These are phyloP conservation scores for Xylaria cubensis DNA, from an alignment of 495 filamentous ascomycete species.

Conservation along the genomic window DNA sequence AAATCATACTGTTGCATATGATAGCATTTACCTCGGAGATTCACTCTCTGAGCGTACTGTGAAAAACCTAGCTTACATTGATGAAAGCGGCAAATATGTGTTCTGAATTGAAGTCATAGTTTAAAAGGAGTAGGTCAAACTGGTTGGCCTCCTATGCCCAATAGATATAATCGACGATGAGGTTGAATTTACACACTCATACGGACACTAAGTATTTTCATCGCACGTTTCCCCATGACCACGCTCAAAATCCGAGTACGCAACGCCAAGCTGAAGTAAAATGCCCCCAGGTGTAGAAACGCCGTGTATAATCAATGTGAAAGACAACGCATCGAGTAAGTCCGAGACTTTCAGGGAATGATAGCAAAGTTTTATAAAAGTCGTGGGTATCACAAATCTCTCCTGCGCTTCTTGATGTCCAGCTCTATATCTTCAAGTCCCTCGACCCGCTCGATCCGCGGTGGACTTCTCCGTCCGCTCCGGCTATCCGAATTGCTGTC, in stretches of 20 bases:
- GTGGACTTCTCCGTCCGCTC: not conserved
- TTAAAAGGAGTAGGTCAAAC: not conserved
- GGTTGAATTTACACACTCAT: not conserved
- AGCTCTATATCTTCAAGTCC: constrained; percentile 38
- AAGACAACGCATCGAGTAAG: not conserved
- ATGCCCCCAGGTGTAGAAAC: not conserved
- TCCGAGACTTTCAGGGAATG: not conserved
- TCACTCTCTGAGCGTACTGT: no score
- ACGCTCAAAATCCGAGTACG: not conserved
- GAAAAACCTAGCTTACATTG: no score
- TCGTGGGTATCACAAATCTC: constrained; percentile 24
- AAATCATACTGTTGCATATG: no score
- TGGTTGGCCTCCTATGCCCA: not conserved
- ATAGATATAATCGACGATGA: not conserved
- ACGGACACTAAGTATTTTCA: not conserved
- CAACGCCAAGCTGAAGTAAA: not conserved
- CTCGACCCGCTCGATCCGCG: constrained; percentile 16
- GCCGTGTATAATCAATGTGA: not conserved
- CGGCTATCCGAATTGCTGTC: not conserved
- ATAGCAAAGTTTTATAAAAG: not conserved
- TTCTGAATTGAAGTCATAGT: not conserved
- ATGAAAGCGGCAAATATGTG: not conserved
- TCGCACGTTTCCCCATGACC: constrained; percentile 2
- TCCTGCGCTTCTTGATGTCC: constrained; percentile 26
- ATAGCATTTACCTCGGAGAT: no score